phyloP scores from a whole-genome alignment of 2,329 filamentous ascomycete genomes.

The Bipolaris zeicola region DNA sequence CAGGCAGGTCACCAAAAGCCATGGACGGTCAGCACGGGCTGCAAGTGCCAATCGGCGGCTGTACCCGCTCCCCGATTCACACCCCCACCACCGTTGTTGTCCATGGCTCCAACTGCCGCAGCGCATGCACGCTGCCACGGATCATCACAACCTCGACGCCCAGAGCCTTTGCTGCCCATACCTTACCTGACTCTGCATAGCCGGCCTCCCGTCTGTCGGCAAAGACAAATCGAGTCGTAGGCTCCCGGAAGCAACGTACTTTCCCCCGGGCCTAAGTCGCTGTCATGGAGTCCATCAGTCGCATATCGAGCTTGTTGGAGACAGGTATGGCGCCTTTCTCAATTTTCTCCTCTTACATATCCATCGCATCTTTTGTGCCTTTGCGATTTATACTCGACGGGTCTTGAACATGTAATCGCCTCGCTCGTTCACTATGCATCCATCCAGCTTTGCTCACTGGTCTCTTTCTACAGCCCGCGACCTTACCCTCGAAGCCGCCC shows the following conservation, averaged over 20 bases:
- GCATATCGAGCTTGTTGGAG: constrained; percentile 92
- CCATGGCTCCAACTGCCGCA: constrained; percentile 14
- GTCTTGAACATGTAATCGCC: constrained; percentile 8
- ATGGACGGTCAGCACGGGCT: not conserved
- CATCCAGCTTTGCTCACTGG: constrained; percentile 49
- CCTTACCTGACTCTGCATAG: constrained; percentile 36
- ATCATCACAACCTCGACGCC: constrained; percentile 25
- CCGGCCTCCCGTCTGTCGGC: constrained; percentile 22
- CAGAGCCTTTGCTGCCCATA: constrained; percentile 21
- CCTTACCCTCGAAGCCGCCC: constrained; percentile 94
- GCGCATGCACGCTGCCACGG: constrained; percentile 31
- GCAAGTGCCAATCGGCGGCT: constrained; percentile 11
- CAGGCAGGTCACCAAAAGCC: not conserved
- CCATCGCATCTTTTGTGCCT: not conserved
- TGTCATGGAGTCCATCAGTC: constrained; percentile 91
- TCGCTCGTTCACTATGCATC: constrained; percentile 36
- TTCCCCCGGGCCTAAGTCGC: constrained; percentile 16
- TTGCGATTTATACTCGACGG: constrained; percentile 13
- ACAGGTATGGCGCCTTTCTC: constrained; percentile 66
- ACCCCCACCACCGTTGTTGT: constrained; percentile 13
- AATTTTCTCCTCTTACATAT: constrained; percentile 5
- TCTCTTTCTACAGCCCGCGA: constrained; percentile 74
- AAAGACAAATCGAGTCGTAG: constrained; percentile 14
- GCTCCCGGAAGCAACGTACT: constrained; percentile 24
- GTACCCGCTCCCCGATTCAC: constrained; percentile 14